Percentiles rank a stretch among this genome's conserved stretches.
These are phyloP conservation scores for Trametes elegans DNA, from an alignment of 768 basidiomycete species.

Conservation along the genomic window DNA sequence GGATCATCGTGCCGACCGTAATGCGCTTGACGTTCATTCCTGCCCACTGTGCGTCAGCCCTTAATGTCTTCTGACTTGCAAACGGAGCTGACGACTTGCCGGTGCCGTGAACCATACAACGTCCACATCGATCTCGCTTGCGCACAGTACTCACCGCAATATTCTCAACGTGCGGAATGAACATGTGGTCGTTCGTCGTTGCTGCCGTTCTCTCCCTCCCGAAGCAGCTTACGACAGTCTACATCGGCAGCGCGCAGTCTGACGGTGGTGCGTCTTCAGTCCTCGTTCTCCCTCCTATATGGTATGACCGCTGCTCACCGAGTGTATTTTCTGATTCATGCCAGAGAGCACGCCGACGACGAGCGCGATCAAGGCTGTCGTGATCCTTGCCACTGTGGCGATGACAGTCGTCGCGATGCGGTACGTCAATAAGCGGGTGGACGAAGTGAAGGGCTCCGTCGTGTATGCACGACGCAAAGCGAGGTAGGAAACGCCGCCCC, in stretches of 20 bases:
- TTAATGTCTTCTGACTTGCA: too few relatives aligned
- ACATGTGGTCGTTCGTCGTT: slow-evolving; percentile 64
- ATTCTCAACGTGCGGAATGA: slow-evolving; percentile 85
- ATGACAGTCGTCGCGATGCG: too few relatives aligned
- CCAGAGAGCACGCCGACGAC: neutral
- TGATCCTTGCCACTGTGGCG: too few relatives aligned
- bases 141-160: slow-evolving; percentile 74
- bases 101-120: too few relatives aligned
- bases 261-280: neutral
- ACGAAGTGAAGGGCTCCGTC: too few relatives aligned
- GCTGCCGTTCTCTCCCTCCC: slow-evolving; percentile 79
- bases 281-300: too few relatives aligned
- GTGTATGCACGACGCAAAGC: too few relatives aligned
- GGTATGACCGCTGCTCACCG: neutral
- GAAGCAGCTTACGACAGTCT: slow-evolving; percentile 88
- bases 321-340: neutral
- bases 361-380: neutral
- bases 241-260: slow-evolving; percentile 57
- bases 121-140: too few relatives aligned
- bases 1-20: slow-evolving; percentile 76
- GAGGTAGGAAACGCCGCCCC: too few relatives aligned
- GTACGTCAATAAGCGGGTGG: too few relatives aligned
- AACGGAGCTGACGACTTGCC: too few relatives aligned
- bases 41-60: slow-evolving; percentile 67
- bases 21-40: slow-evolving; percentile 80